Percentiles rank a stretch among this genome's conserved stretches.
Evolutionary conservation across 2,329 filamentous ascomycete genomes (phyloP).

Genomic region (Colletotrichum sp.): DNA sequence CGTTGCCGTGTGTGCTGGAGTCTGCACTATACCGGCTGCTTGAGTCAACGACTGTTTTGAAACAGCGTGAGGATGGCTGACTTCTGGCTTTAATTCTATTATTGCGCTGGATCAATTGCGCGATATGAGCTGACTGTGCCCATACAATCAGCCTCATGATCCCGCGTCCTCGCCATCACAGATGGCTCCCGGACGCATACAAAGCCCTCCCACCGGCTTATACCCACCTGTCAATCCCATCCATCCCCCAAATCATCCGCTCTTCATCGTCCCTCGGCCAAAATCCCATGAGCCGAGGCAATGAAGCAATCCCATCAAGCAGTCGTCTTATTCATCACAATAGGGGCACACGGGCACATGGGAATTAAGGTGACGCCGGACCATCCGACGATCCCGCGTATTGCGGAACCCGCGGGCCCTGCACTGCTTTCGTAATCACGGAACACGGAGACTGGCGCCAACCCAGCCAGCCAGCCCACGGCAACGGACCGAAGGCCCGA

Average conservation of each 20-base stretch:
- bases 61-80: background rate
- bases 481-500: conserved; percentile 14
- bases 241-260: background rate
- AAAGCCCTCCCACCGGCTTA: background rate
- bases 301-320: background rate
- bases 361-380: background rate
- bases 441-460: background rate
- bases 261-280: background rate
- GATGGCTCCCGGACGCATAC: background rate
- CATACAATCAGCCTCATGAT: background rate
- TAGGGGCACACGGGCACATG: background rate
- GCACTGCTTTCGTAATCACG: background rate
- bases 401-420: background rate
- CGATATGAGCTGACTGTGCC: background rate
- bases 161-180: background rate
- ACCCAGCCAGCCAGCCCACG: background rate
- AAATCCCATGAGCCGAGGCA: background rate
- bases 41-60: background rate
- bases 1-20: background rate
- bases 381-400: background rate
- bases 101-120: background rate
- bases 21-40: background rate
- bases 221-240: background rate
- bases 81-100: background rate
- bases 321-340: background rate